A percentile compares a stretch with the other conserved stretches of the same genome.
These are phyloP conservation scores for Ascochyta viciae-villosae DNA, from an alignment of 2,329 filamentous ascomycete species.

Conservation along the genomic window DNA sequence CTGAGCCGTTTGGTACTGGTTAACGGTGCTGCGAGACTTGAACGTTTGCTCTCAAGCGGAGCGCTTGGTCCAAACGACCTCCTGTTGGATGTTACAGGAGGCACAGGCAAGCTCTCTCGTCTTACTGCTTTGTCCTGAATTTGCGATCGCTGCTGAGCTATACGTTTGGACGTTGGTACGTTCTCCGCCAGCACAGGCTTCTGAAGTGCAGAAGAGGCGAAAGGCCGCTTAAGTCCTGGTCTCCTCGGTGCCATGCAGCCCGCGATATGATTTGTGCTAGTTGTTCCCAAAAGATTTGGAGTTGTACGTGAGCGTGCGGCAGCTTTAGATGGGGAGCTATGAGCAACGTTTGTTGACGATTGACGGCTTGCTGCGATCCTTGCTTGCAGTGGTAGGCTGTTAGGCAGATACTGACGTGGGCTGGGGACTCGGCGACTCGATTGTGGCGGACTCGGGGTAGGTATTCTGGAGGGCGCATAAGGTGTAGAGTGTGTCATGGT, in stretches of 20 bases:
- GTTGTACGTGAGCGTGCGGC: constrained; percentile 41
- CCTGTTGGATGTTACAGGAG: constrained; percentile 20
- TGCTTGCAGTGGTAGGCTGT: constrained; percentile 24
- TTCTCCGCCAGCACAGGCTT: constrained; percentile 32
- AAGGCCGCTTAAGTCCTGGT: constrained; percentile 18
- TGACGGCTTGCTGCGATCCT: constrained; percentile 27
- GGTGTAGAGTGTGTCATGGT: constrained; percentile 15
- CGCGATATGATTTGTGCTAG: constrained; percentile 17
- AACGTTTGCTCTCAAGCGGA: constrained; percentile 26
- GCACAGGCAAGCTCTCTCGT: constrained; percentile 28
- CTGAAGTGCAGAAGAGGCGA: constrained; percentile 15
- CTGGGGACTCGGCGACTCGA: constrained; percentile 30
- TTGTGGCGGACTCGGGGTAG: constrained; percentile 35
- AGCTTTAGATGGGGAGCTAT: constrained; percentile 21
- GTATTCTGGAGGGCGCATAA: constrained; percentile 34
- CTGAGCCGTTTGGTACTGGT: constrained; percentile 26
- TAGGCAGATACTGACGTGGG: constrained; percentile 33
- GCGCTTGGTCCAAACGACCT: constrained; percentile 23
- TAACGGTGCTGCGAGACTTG: constrained; percentile 22
- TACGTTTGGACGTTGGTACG: constrained; percentile 23
- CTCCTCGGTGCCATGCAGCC: constrained; percentile 30
- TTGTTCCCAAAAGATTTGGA: constrained; percentile 33
- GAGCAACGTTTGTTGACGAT: constrained; percentile 16
- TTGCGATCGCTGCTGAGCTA: constrained; percentile 26
- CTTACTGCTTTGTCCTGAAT: constrained; percentile 27